Percentiles rank a stretch among this genome's conserved stretches.
Evolutionary conservation across 257 asterid genomes (phyloP).

Genomic region (Scutellaria galericulata): DNA sequence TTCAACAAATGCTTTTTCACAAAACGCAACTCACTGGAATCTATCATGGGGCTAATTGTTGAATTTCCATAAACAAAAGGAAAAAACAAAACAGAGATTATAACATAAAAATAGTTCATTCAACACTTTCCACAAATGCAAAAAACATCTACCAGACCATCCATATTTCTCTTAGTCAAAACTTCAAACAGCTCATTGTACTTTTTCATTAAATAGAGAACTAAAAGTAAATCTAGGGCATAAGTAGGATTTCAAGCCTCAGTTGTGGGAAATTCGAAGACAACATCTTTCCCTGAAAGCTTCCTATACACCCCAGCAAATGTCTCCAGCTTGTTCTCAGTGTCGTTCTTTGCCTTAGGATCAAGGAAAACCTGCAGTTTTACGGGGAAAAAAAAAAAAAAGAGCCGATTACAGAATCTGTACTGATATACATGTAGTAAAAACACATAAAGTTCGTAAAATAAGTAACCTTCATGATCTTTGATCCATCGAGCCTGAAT

Average conservation of each 20-base stretch:
- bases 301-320: conserved; percentile 67
- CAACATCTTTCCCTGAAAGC: conserved; percentile 66
- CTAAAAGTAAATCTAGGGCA: conserved; percentile 30
- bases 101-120: conserved; percentile 16
- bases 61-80: no score
- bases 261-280: conserved; percentile 52
- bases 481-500: conserved; percentile 80
- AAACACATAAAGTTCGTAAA: neutral
- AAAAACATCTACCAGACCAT: conserved; percentile 8
- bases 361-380: conserved; percentile 53
- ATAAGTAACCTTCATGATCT: conserved; percentile 70
- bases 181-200: conserved; percentile 33
- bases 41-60: no score
- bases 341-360: conserved; percentile 58
- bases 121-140: conserved; percentile 13
- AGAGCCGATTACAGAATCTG: neutral
- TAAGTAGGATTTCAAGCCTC: conserved; percentile 40
- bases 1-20: no score
- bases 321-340: conserved; percentile 60
- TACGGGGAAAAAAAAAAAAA: neutral
- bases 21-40: no score
- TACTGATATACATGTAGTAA: neutral
- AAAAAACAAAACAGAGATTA: neutral
- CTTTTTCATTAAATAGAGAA: conserved; percentile 14
- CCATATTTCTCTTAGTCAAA: conserved; percentile 29